Conservation (phyloP, 352 stramenopile species). For the Phytophthora aleatoria region DNA sequence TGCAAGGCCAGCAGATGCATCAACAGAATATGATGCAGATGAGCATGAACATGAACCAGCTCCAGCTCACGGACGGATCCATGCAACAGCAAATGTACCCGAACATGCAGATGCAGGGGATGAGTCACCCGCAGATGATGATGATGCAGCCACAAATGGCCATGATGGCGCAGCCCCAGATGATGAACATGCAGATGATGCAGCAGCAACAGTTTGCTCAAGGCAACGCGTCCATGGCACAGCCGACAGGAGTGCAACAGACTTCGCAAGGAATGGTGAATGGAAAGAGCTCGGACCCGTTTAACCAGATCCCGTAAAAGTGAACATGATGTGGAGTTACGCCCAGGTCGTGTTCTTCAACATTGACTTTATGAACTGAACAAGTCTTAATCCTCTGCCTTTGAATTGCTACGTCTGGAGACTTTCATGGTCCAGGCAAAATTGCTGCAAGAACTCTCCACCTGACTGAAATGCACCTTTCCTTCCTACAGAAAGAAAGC, state of each 20-base stretch:
- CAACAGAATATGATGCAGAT: conserved; percentile 45
- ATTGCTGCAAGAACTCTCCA: conserved; percentile 73
- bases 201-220: conserved; percentile 31
- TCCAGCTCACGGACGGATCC: conserved; percentile 30
- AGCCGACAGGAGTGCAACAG: conserved; percentile 14
- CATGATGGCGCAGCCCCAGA: conserved; percentile 44
- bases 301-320: conserved; percentile 29
- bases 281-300: conserved; percentile 29
- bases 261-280: conserved; percentile 10
- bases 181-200: conserved; percentile 38
- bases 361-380: not conserved
- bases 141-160: conserved; percentile 53
- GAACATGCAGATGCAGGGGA: conserved; percentile 43
- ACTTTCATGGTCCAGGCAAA: conserved; percentile 70
- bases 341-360: not conserved
- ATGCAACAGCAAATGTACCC: conserved; percentile 47
- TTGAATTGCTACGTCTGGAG: conserved; percentile 43
- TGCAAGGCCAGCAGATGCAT: conserved; percentile 38
- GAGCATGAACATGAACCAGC: conserved; percentile 48
- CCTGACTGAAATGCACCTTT: not conserved
- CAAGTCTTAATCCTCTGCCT: not conserved
- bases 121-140: conserved; percentile 36
- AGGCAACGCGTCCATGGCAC: conserved; percentile 14
- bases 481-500: not conserved
- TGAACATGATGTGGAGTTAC: conserved; percentile 9